phyloP scores from a whole-genome alignment of 768 basidiomycete species.

The Leccinum variicolor region DNA sequence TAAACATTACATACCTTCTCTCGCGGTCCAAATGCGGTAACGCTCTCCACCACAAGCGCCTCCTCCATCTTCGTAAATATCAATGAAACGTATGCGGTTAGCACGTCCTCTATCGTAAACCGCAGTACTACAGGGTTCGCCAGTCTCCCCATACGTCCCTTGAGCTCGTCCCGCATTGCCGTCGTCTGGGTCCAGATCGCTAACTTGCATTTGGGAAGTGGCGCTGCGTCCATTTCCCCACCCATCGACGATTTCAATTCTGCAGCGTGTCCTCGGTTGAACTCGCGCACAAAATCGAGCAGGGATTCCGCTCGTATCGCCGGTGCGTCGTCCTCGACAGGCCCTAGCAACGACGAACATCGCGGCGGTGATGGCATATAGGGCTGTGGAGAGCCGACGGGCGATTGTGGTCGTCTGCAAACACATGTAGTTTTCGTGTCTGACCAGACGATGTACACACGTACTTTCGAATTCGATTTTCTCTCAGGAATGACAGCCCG shows the following conservation, averaged over 20 bases:
- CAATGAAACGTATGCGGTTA: conserved; percentile 61
- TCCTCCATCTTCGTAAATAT: conserved; percentile 35
- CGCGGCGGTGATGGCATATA: conserved; percentile 43
- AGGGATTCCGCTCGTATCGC: conserved; percentile 46
- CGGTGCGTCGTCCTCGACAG: conserved; percentile 32
- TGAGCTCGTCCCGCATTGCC: conserved; percentile 11
- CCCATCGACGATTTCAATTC: conserved; percentile 8
- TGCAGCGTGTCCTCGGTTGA: conserved; percentile 38
- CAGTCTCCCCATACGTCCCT: conserved; percentile 7
- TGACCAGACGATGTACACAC: conserved; percentile 13
- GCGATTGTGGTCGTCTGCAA: conserved; percentile 47
- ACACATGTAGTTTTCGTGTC: background rate
- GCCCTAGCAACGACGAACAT: conserved; percentile 41
- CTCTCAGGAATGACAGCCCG: conserved; percentile 41
- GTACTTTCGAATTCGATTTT: conserved; percentile 57
- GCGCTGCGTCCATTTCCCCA: background rate
- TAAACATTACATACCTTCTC: conserved; percentile 49
- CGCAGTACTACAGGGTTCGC: conserved; percentile 43
- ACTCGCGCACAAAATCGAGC: conserved; percentile 52
- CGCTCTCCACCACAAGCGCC: conserved; percentile 54
- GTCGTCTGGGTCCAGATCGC: conserved; percentile 51
- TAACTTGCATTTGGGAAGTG: conserved; percentile 35
- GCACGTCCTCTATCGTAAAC: conserved; percentile 60
- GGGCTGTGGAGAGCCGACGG: conserved; percentile 57
- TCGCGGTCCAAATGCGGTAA: conserved; percentile 69